phyloP scores from a whole-genome alignment of 495 filamentous ascomycete species.

The Durotheca rogersii region DNA sequence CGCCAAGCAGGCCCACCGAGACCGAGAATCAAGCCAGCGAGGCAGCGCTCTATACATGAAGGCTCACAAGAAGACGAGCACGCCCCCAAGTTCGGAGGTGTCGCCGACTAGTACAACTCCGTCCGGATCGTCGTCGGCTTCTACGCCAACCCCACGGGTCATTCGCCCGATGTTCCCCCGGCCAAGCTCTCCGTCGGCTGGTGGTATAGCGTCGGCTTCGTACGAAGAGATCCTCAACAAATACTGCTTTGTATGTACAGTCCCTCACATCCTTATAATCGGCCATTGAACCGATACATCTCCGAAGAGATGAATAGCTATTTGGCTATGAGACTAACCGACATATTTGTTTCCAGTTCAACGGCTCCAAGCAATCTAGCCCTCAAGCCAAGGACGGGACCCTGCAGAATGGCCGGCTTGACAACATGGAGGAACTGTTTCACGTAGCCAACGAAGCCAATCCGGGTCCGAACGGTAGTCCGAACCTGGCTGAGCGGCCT shows the following conservation, averaged over 20 bases:
- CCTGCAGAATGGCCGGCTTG: slow-evolving; percentile 32
- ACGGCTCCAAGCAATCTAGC: slow-evolving; percentile 46
- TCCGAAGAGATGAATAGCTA: slow-evolving; percentile 6
- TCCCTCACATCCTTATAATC: slow-evolving; percentile 29
- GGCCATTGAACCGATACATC: slow-evolving; percentile 30
- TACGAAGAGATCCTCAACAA: slow-evolving; percentile 95
- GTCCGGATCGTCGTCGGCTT: slow-evolving; percentile 3
- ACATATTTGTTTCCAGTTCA: slow-evolving; percentile 40
- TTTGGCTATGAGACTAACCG: slow-evolving; percentile 24
- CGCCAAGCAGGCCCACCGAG: slow-evolving; percentile 71
- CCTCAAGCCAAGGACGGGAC: slow-evolving; percentile 40
- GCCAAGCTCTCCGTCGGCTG: slow-evolving; percentile 29
- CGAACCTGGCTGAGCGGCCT: slow-evolving; percentile 34
- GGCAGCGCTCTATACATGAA: slow-evolving; percentile 55
- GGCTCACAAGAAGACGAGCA: slow-evolving; percentile 38
- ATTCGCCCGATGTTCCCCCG: slow-evolving; percentile 18
- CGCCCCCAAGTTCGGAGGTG: slow-evolving; percentile 27
- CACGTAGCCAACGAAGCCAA: slow-evolving; percentile 32
- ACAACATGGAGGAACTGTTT: slow-evolving; percentile 36
- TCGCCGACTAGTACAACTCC: slow-evolving; percentile 18
- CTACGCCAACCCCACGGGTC: slow-evolving; percentile 13
- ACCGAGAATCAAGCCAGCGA: slow-evolving; percentile 54
- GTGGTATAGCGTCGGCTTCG: slow-evolving; percentile 70
- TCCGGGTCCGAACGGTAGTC: slow-evolving; percentile 42
- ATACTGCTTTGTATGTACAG: slow-evolving; percentile 96